These are phyloP conservation scores for Colletotrichum caudatum DNA, from an alignment of 2,329 filamentous ascomycete genomes.

Conservation along the genomic window DNA sequence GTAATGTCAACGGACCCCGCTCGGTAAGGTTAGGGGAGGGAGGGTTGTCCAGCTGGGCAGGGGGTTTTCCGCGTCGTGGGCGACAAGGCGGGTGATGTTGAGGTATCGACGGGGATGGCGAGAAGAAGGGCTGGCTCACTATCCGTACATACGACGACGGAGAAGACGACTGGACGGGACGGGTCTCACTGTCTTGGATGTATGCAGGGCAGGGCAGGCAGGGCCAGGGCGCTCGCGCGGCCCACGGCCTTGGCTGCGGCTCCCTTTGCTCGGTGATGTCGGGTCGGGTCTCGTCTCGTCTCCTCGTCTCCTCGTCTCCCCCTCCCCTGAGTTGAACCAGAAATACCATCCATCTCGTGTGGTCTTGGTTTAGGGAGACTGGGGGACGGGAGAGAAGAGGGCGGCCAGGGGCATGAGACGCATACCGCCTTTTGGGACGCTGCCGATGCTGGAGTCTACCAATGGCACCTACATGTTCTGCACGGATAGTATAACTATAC, in stretches of 20 bases:
- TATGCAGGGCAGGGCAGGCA: neutral
- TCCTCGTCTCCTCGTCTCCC: too few species aligned
- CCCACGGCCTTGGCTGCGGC: constrained; percentile 21
- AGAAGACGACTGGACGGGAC: neutral
- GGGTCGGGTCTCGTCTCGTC: too few species aligned
- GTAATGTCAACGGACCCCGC: constrained; percentile 10
- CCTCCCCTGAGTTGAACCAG: neutral
- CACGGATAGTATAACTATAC: too few species aligned
- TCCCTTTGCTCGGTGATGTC: constrained; percentile 23
- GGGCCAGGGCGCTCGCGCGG: neutral
- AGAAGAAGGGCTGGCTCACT: constrained; percentile 6
- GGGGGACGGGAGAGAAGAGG: neutral
- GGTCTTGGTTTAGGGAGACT: neutral
- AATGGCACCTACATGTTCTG: too few species aligned
- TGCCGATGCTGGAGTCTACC: too few species aligned
- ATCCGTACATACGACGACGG: constrained; percentile 13
- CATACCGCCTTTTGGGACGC: constrained; percentile 6
- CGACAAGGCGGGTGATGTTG: constrained; percentile 25
- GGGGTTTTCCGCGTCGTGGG: constrained; percentile 25
- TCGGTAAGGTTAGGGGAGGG: neutral
- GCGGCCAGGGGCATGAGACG: constrained; percentile 1
- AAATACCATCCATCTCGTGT: neutral
- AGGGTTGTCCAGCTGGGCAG: constrained; percentile 24
- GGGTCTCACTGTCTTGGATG: neutral
- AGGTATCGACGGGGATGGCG: constrained; percentile 12